Evolutionary conservation across 176 grass and related monocot species (phyloP).

Genomic region (Tillandsia leiboldiana): DNA sequence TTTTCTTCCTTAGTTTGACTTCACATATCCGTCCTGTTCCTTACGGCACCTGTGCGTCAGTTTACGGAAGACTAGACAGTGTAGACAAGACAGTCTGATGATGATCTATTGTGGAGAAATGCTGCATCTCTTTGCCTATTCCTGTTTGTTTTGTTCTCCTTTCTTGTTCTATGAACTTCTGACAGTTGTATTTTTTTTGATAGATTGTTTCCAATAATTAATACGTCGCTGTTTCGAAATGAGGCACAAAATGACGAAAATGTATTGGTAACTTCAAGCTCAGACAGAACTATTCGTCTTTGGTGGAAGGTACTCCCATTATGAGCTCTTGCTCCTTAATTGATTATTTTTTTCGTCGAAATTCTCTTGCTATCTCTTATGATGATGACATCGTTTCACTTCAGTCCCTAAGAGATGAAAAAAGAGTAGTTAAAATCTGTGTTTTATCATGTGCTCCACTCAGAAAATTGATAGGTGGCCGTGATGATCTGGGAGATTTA

Average conservation of each 20-base stretch:
- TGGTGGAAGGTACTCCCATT: conserved; percentile 61
- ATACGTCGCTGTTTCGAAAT: conserved; percentile 62
- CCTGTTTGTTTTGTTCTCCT: neutral
- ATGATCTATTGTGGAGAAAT: too few species aligned
- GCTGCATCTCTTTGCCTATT: neutral
- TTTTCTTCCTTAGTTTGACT: conserved; percentile 20
- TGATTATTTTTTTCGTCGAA: neutral
- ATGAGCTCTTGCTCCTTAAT: neutral
- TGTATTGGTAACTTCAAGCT: conserved; percentile 74
- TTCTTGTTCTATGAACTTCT: neutral
- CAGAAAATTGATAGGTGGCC: too few species aligned
- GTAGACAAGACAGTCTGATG: too few species aligned
- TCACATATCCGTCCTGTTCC: neutral
- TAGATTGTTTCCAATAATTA: conserved; percentile 62
- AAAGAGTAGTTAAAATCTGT: too few species aligned
- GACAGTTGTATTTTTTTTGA: conserved; percentile 12
- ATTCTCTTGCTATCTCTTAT: neutral
- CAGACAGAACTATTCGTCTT: conserved; percentile 74
- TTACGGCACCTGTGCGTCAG: too few species aligned
- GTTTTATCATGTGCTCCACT: too few species aligned
- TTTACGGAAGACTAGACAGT: too few species aligned
- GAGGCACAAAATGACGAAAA: conserved; percentile 44
- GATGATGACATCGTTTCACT: neutral
- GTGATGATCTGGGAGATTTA: too few species aligned
- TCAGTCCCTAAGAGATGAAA: too few species aligned